Percentiles rank a stretch among this genome's conserved stretches.
These are phyloP conservation scores for Pseudotsuga menziesii DNA, from an alignment of 75 land plant species.

Conservation along the genomic window DNA sequence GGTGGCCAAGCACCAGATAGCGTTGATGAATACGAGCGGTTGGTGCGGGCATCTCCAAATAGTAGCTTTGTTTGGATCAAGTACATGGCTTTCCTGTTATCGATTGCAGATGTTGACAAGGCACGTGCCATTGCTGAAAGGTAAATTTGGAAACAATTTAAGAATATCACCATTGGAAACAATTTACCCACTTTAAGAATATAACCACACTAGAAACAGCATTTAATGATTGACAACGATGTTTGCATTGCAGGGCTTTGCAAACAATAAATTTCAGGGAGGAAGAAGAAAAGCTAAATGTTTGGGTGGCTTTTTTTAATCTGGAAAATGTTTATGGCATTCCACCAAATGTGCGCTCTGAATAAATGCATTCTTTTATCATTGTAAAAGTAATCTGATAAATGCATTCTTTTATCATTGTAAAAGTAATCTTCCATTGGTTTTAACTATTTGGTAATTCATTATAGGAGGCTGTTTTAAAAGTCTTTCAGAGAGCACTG, in stretches of 20 bases:
- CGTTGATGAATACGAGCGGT: constrained; percentile 85
- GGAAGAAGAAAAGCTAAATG: constrained; percentile 81
- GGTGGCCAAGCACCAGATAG: constrained; percentile 58
- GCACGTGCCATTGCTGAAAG: constrained; percentile 95
- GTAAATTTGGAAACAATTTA: constrained; percentile 37
- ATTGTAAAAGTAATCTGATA: background rate
- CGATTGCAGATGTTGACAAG: constrained; percentile 71
- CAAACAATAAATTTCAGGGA: constrained; percentile 83
- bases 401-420: background rate
- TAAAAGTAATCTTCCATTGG: background rate
- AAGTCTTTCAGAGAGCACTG: constrained; percentile 69
- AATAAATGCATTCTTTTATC: background rate
- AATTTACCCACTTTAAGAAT: background rate
- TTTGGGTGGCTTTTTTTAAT: constrained; percentile 94
- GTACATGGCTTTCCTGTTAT: constrained; percentile 79
- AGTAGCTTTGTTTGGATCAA: constrained; percentile 96
- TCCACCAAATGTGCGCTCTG: constrained; percentile 63
- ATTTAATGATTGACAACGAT: background rate
- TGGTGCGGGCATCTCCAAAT: constrained; percentile 84
- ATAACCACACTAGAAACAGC: background rate
- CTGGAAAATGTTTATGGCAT: constrained; percentile 87
- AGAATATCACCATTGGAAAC: background rate
- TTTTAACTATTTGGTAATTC: background rate
- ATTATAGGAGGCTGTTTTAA: constrained; percentile 79
- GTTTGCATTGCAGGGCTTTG: constrained; percentile 67